Evolutionary conservation across 2,329 filamentous ascomycete species (phyloP).

Genomic region (Mycocentrospora acerina): DNA sequence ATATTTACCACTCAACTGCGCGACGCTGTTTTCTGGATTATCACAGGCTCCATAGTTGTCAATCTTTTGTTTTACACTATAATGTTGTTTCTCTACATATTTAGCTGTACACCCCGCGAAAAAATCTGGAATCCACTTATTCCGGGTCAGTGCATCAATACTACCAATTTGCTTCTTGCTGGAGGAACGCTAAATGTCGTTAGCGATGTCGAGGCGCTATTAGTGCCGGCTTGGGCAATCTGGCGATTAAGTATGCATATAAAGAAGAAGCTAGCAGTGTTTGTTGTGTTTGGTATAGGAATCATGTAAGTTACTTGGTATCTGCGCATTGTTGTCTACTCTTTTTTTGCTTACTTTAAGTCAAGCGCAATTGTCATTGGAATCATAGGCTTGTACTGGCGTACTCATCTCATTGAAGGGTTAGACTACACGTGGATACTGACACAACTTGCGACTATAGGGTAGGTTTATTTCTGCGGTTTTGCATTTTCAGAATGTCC

Average conservation of each 20-base stretch:
- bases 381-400: no score
- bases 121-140: constrained; percentile 8
- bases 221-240: constrained; percentile 13
- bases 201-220: constrained; percentile 16
- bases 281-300: no score
- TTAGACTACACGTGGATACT: constrained; percentile 3
- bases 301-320: no score
- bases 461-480: background rate
- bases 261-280: constrained; percentile 8
- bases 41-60: constrained; percentile 3
- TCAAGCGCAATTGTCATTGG: no score
- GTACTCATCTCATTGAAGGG: background rate
- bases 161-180: constrained; percentile 6
- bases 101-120: constrained; percentile 12
- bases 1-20: constrained; percentile 9
- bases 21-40: constrained; percentile 10
- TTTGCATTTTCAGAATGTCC: background rate
- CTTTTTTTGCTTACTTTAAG: no score
- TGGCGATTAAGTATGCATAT: constrained; percentile 11
- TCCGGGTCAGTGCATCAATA: constrained; percentile 9
- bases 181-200: constrained; percentile 11
- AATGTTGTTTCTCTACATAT: constrained; percentile 13
- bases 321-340: no score
- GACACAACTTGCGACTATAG: background rate
- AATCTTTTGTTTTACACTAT: constrained; percentile 10